Conservation (phyloP, 108 stramenopile genomes). For the Discostella stelligeroides region DNA sequence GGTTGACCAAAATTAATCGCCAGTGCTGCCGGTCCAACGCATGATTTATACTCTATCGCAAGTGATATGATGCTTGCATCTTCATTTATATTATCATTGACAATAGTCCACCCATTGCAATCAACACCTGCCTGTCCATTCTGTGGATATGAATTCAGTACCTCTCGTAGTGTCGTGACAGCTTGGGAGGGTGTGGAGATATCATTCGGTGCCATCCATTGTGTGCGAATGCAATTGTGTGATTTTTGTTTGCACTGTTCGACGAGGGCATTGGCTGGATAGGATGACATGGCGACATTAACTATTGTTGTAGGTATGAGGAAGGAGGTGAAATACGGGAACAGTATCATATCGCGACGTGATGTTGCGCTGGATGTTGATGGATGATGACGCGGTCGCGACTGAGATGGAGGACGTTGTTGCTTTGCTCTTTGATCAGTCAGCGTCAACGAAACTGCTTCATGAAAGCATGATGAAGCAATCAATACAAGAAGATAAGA, state of each 20-base stretch:
- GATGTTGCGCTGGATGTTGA: too few species aligned
- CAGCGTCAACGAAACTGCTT: too few species aligned
- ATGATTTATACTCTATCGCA: constrained; percentile 37
- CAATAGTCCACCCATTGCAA: constrained; percentile 38
- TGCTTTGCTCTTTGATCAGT: too few species aligned
- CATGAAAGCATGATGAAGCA: too few species aligned
- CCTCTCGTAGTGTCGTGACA: constrained; percentile 13
- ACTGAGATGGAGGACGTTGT: too few species aligned
- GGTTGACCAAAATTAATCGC: constrained; percentile 39
- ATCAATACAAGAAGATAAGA: too few species aligned
- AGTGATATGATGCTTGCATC: constrained; percentile 13
- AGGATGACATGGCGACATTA: neutral
- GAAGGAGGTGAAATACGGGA: too few species aligned
- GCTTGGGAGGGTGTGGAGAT: constrained; percentile 1
- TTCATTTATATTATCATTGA: constrained; percentile 15
- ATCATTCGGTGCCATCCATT: constrained; percentile 12
- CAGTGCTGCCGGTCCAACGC: constrained; percentile 39
- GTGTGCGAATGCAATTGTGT: constrained; percentile 29
- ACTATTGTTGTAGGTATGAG: too few species aligned
- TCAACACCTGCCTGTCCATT: constrained; percentile 33
- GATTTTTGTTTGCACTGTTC: constrained; percentile 8
- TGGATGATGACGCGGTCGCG: too few species aligned
- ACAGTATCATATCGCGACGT: too few species aligned
- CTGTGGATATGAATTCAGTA: constrained; percentile 34
- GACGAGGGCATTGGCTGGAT: constrained; percentile 9